Conservation (phyloP, 2,329 filamentous ascomycete genomes). For the Paecilomyces sp. region DNA sequence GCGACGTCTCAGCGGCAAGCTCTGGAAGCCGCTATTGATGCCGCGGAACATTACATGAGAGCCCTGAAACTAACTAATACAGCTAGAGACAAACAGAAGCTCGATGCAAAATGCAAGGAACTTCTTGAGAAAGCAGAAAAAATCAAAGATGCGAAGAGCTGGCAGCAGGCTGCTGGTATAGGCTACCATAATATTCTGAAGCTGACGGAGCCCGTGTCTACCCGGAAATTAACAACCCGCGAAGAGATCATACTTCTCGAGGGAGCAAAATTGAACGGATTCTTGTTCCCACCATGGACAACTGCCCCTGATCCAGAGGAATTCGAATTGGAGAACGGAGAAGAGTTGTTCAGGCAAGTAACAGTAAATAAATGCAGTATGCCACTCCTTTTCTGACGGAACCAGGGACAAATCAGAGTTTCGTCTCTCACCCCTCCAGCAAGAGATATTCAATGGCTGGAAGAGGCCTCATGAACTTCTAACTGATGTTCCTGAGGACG, state of each 20-base stretch:
- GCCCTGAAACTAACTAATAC: conserved; percentile 57
- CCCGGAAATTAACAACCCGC: conserved; percentile 55
- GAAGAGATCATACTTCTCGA: conserved; percentile 73
- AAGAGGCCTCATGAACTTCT: conserved; percentile 65
- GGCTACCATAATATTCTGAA: conserved; percentile 19
- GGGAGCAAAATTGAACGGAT: conserved; percentile 73
- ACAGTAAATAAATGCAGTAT: conserved; percentile 2
- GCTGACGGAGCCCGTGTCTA: conserved; percentile 44
- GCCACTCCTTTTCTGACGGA: conserved; percentile 14
- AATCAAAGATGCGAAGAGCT: conserved; percentile 53
- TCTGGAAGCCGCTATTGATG: conserved; percentile 66
- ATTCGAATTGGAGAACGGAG: conserved; percentile 51
- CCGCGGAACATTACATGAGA: conserved; percentile 75
- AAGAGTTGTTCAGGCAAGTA: conserved; percentile 56
- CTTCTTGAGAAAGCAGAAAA: conserved; percentile 66
- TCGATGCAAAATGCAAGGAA: conserved; percentile 62
- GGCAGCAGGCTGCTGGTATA: conserved; percentile 17
- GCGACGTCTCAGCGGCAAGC: conserved; percentile 55
- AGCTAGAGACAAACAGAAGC: conserved; percentile 56
- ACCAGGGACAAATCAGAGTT: conserved; percentile 62
- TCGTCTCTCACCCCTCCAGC: conserved; percentile 66
- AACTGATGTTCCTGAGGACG: conserved; percentile 21
- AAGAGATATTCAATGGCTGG: conserved; percentile 75
- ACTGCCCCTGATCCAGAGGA: conserved; percentile 51
- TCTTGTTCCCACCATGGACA: conserved; percentile 81